phyloP scores from a whole-genome alignment of 495 filamentous ascomycete species.

The Glonium stellatum region DNA sequence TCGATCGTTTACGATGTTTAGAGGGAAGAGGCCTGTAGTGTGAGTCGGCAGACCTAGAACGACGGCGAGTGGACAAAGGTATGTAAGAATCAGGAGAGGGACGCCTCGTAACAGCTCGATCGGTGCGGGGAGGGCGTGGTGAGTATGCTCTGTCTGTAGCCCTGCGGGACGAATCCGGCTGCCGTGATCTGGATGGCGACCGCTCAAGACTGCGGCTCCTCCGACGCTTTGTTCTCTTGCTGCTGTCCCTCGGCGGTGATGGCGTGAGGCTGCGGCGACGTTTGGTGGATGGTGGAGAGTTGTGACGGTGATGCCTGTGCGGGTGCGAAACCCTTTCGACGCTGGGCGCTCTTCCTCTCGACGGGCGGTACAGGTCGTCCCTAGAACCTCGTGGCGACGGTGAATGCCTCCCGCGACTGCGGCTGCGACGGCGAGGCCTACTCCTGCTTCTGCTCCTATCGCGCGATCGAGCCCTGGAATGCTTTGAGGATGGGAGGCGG shows the following conservation, averaged over 20 bases:
- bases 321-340: slow-evolving; percentile 27
- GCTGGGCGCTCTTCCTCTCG: slow-evolving; percentile 28
- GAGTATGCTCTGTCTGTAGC: slow-evolving; percentile 28
- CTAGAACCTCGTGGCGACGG: slow-evolving; percentile 10
- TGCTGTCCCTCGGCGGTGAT: slow-evolving; percentile 23
- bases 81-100: slow-evolving; percentile 28
- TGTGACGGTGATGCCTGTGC: slow-evolving; percentile 19
- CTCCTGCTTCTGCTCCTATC: slow-evolving; percentile 24
- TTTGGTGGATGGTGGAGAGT: slow-evolving; percentile 31
- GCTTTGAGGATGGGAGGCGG: slow-evolving; percentile 14
- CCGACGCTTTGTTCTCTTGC: slow-evolving; percentile 23
- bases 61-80: slow-evolving; percentile 23
- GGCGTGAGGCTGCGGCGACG: slow-evolving; percentile 28
- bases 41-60: slow-evolving; percentile 32
- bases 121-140: slow-evolving; percentile 24
- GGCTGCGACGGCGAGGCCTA: slow-evolving; percentile 14
- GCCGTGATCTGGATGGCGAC: slow-evolving; percentile 22
- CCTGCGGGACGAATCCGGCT: slow-evolving; percentile 16
- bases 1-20: slow-evolving; percentile 18
- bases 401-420: slow-evolving; percentile 17
- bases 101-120: slow-evolving; percentile 24
- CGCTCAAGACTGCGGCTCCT: slow-evolving; percentile 31
- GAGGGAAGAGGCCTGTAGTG: slow-evolving; percentile 22
- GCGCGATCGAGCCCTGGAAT: slow-evolving; percentile 21
- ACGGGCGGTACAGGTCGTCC: slow-evolving; percentile 27